Percentiles rank a stretch among this genome's conserved stretches.
Evolutionary conservation across 495 filamentous ascomycete species (phyloP).

Genomic region (Neurospora sp.): DNA sequence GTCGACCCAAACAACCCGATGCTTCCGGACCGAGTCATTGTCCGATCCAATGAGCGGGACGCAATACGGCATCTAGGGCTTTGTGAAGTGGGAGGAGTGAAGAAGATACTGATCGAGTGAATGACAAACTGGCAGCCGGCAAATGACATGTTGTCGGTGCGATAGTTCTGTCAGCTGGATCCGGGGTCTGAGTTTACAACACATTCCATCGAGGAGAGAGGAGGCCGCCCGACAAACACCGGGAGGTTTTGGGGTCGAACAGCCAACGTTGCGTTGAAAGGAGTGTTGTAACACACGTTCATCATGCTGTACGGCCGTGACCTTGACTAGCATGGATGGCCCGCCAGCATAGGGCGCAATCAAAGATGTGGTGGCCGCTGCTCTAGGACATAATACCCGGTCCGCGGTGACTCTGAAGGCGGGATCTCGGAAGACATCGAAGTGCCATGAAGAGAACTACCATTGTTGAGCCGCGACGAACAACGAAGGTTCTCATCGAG

Average conservation of each 20-base stretch:
- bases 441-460: neutral
- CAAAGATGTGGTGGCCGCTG: neutral
- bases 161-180: neutral
- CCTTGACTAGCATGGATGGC: neutral
- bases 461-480: neutral
- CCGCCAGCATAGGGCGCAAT: neutral
- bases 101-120: slow-evolving; percentile 90
- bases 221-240: neutral
- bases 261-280: neutral
- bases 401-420: neutral
- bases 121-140: neutral
- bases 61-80: slow-evolving; percentile 70
- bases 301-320: neutral
- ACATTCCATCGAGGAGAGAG: neutral
- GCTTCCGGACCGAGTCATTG: slow-evolving; percentile 72
- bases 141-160: neutral
- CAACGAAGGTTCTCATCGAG: neutral
- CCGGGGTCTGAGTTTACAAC: neutral
- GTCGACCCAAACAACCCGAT: slow-evolving; percentile 82
- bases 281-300: neutral
- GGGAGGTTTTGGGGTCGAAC: neutral
- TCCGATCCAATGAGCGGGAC: slow-evolving; percentile 64
- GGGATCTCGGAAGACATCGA: neutral
- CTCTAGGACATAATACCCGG: neutral
- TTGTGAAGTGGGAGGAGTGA: slow-evolving; percentile 72